phyloP scores from a whole-genome alignment of 768 basidiomycete species.

The Suillus bovinus region DNA sequence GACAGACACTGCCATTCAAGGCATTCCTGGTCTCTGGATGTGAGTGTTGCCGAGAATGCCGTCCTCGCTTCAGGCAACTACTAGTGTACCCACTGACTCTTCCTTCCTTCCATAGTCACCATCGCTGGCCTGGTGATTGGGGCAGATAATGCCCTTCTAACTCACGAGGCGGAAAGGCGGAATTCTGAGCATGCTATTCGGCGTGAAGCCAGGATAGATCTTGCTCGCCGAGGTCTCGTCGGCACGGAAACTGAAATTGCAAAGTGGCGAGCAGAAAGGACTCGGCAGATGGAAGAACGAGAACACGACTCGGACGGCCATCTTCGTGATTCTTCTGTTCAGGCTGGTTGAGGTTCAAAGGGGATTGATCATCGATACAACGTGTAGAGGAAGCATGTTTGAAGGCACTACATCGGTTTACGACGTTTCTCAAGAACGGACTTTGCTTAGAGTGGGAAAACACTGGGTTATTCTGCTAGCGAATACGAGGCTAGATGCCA shows the following conservation, averaged over 20 bases:
- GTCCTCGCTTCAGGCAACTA: background rate
- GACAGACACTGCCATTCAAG: slow-evolving; percentile 82
- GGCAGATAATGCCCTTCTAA: slow-evolving; percentile 74
- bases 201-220: slow-evolving; percentile 70
- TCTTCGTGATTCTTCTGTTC: background rate
- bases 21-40: slow-evolving; percentile 74
- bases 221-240: slow-evolving; percentile 72
- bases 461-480: background rate
- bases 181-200: slow-evolving; percentile 68
- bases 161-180: slow-evolving; percentile 67
- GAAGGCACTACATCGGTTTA: background rate
- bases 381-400: background rate
- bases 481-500: background rate
- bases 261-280: slow-evolving; percentile 65
- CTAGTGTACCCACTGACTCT: background rate
- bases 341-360: background rate
- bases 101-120: slow-evolving; percentile 52
- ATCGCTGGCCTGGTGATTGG: slow-evolving; percentile 70
- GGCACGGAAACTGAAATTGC: slow-evolving; percentile 83
- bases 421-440: background rate
- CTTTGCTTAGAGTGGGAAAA: background rate
- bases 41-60: slow-evolving; percentile 39
- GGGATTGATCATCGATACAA: background rate
- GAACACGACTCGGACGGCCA: background rate
- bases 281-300: slow-evolving; percentile 18